Evolutionary conservation across 2,329 filamentous ascomycete species (phyloP), one percentile per base, ranked within the genome.

Genomic region (Sclerotinia spermophila): DNA sequence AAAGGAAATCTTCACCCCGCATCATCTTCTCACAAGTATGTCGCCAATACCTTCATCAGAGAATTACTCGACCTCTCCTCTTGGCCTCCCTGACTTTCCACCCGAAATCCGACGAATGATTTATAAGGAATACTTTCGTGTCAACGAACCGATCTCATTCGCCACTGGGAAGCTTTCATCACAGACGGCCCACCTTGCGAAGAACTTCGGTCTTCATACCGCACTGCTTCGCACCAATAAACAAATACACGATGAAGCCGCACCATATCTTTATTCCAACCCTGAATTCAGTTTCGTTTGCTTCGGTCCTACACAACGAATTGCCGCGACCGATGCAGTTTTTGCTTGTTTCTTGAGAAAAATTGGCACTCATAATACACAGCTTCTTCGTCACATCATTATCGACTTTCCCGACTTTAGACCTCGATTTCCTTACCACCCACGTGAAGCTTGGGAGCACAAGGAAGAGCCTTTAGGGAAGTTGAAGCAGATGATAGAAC

Each of bases 341-440:
- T n/a, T 59, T 59, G 15, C 56, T 38, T 27, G 40, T 38, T 59
- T 59, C 6, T 59, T 27, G 3, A 24, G 6, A 17, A 15, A 59
- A 24, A 40, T 59, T 10, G 35, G 56, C 17, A n/a, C 7, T 40
- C 11, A n/a, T 40, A 40, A 40, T 19, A 8, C 24, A 27, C n/a
- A 38, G 21, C 35, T 59, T 59, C 35, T 59, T 40, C 56, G 35
- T 19, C 24, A 40, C 35, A 15, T 59, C 7, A 7, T 10, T 17
- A 19, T 59, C 24, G 35, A 27, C 1, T 59, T 59, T 27, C 35
- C 35, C 15, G 3, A 13, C 7, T 38, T 27, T 10, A 8, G 11
- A 1, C 6, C 11, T 59, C 13, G 0, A n/a, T 1, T 15, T 2
- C 17, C 3, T 13, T 8, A 10, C 24, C 1, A 0, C 33, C 21